Percentiles rank a stretch among this genome's conserved stretches.
Conservation (phyloP, 2,329 filamentous ascomycete species). For the Neurospora sp. region DNA sequence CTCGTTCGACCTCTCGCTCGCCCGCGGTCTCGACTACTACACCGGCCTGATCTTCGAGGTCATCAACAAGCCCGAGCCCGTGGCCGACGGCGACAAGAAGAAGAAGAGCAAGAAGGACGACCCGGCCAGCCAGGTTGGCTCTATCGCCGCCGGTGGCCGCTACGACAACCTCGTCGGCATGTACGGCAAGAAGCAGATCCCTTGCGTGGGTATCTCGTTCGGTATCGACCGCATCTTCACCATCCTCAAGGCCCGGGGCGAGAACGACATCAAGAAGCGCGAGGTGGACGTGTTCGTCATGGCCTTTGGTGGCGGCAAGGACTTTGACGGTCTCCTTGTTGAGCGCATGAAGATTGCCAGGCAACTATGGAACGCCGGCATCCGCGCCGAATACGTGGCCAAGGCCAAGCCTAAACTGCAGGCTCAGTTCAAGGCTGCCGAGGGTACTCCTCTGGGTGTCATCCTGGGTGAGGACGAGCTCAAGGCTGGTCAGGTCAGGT, state of each 20-base stretch:
- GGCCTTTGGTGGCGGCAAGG: constrained; percentile 84
- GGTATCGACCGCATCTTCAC: constrained; percentile 93
- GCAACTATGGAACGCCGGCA: constrained; percentile 73
- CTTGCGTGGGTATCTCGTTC: constrained; percentile 87
- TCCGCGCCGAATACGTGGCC: constrained; percentile 75
- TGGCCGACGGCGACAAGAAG: constrained; percentile 6
- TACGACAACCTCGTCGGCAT: constrained; percentile 93
- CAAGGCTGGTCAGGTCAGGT: constrained; percentile 69
- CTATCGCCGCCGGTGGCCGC: constrained; percentile 74
- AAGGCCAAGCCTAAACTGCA: constrained; percentile 86
- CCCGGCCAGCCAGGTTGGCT: constrained; percentile 49
- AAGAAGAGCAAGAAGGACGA: constrained; percentile 17
- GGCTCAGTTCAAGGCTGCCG: constrained; percentile 85
- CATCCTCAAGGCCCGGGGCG: constrained; percentile 69
- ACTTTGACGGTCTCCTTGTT: constrained; percentile 67
- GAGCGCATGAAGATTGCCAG: constrained; percentile 76
- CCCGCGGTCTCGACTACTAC: constrained; percentile 74
- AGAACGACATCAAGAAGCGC: constrained; percentile 51
- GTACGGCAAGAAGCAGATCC: constrained; percentile 78
- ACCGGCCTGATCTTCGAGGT: constrained; percentile 88
- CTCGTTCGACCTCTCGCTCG: constrained; percentile 83
- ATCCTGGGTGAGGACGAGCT: constrained; percentile 86
- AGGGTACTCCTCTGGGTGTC: constrained; percentile 77
- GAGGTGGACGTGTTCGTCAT: constrained; percentile 90
- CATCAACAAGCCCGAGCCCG: constrained; percentile 53